phyloP scores from a whole-genome alignment of 1,284 basidiomycete species.

The Leccinum angustisporum region DNA sequence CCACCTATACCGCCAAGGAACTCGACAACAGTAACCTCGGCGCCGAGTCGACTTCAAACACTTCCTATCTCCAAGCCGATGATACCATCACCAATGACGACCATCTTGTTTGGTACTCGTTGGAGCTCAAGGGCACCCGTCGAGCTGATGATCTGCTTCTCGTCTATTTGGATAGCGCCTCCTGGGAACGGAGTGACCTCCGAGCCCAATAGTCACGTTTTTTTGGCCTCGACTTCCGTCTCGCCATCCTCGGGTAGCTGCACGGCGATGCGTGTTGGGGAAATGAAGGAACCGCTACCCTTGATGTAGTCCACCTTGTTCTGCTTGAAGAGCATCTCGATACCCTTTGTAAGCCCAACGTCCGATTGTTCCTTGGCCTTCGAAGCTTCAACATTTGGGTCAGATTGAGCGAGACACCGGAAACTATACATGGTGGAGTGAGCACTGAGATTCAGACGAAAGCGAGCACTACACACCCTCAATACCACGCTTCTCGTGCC shows the following conservation, averaged over 20 bases:
- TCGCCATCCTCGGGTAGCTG: slow-evolving; percentile 68
- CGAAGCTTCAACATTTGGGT: slow-evolving; percentile 73
- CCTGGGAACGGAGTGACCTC: slow-evolving; percentile 98
- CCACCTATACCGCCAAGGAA: slow-evolving; percentile 88
- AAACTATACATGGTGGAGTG: slow-evolving; percentile 40
- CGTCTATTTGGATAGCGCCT: slow-evolving; percentile 88
- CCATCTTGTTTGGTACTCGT: slow-evolving; percentile 94
- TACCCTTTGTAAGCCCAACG: slow-evolving; percentile 83
- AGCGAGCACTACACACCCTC: slow-evolving; percentile 56
- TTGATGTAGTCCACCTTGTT: slow-evolving; percentile 99
- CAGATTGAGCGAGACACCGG: slow-evolving; percentile 82
- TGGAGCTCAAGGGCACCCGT: slow-evolving; percentile 90
- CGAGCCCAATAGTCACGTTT: slow-evolving; percentile 96
- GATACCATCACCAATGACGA: slow-evolving; percentile 97
- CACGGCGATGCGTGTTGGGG: slow-evolving; percentile 54
- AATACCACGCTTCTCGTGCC: slow-evolving; percentile 78
- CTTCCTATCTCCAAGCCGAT: slow-evolving; percentile 98
- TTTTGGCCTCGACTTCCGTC: slow-evolving; percentile 79
- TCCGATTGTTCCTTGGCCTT: slow-evolving; percentile 88
- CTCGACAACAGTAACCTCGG: slow-evolving; percentile 97
- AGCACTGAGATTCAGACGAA: neutral
- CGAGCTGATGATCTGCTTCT: slow-evolving; percentile 93
- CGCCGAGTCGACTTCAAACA: slow-evolving; percentile 94
- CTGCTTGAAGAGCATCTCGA: slow-evolving; percentile 95
- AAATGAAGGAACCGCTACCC: slow-evolving; percentile 86